phyloP scores from a whole-genome alignment of 2,329 filamentous ascomycete genomes.

The Xylariales sp. region DNA sequence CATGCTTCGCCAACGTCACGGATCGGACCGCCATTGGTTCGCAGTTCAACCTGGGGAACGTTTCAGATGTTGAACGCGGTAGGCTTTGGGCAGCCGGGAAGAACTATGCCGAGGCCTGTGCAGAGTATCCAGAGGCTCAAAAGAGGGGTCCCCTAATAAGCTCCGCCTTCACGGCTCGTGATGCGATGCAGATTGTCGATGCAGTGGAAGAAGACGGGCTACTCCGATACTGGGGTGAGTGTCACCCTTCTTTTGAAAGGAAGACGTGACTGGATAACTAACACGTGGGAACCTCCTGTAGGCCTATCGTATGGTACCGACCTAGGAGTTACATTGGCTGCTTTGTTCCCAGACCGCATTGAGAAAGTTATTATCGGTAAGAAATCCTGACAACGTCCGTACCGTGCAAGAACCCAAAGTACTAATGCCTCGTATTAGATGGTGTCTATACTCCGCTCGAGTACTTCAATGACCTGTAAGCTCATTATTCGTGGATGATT shows the following conservation, averaged over 20 bases:
- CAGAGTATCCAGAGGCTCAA: constrained; percentile 37
- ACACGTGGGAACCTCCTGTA: constrained; percentile 28
- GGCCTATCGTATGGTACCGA: constrained; percentile 57
- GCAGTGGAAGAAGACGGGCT: constrained; percentile 53
- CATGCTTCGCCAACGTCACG: constrained; percentile 36
- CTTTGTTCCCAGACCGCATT: constrained; percentile 57
- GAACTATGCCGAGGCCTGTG: constrained; percentile 45
- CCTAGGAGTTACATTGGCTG: constrained; percentile 53
- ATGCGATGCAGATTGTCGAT: constrained; percentile 55
- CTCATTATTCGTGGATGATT: neutral
- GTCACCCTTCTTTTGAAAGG: too few species aligned
- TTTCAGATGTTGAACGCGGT: constrained; percentile 38
- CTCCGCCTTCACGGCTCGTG: constrained; percentile 52
- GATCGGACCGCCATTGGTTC: constrained; percentile 17
- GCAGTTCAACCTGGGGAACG: constrained; percentile 31
- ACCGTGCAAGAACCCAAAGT: neutral
- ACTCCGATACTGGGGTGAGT: constrained; percentile 53
- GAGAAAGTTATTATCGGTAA: constrained; percentile 55
- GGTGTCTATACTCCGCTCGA: constrained; percentile 47
- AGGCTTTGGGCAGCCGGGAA: constrained; percentile 37
- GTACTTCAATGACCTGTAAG: constrained; percentile 49
- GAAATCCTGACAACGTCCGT: constrained; percentile 30
- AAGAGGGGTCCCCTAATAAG: constrained; percentile 46
- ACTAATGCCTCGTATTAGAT: constrained; percentile 19
- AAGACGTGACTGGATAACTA: constrained; percentile 6